Percentiles rank a stretch among this genome's conserved stretches.
Evolutionary conservation across 805 yeast species (phyloP).

Genomic region (Metschnikowia santaceciliae): DNA sequence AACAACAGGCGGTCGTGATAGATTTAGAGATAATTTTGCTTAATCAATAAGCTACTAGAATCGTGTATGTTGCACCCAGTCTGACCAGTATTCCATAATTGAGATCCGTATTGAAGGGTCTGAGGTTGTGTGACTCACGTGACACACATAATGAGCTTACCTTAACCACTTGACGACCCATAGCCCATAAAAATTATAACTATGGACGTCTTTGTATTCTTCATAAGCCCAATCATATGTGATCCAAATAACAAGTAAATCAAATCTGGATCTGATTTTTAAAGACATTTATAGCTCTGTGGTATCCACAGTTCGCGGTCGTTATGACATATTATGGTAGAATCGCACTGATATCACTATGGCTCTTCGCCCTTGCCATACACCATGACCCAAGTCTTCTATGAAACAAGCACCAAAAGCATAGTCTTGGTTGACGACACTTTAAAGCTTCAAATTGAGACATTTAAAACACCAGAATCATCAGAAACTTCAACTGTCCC

Average conservation of each 20-base stretch:
- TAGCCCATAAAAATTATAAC: too few relatives aligned
- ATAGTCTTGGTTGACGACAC: neutral
- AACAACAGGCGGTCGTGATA: neutral
- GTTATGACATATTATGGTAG: neutral
- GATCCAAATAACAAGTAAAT: too few relatives aligned
- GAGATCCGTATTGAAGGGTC: neutral
- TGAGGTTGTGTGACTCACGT: neutral
- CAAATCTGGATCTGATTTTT: neutral
- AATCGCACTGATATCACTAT: neutral
- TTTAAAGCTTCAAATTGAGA: neutral
- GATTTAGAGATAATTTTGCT: neutral
- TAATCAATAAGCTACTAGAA: neutral
- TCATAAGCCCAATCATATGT: too few relatives aligned
- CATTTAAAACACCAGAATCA: too few relatives aligned
- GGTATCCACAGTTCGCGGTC: neutral
- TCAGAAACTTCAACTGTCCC: neutral
- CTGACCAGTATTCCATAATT: neutral
- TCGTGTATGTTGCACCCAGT: neutral
- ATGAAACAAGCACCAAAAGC: slow-evolving; percentile 3
- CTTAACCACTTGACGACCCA: too few relatives aligned
- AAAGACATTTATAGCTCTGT: neutral
- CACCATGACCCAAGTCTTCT: slow-evolving; percentile 1
- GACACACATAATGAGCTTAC: neutral
- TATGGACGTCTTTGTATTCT: too few relatives aligned
- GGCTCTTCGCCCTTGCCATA: neutral